These are phyloP conservation scores for Colletotrichum australisinense DNA, from an alignment of 2,329 filamentous ascomycete species.

Conservation along the genomic window DNA sequence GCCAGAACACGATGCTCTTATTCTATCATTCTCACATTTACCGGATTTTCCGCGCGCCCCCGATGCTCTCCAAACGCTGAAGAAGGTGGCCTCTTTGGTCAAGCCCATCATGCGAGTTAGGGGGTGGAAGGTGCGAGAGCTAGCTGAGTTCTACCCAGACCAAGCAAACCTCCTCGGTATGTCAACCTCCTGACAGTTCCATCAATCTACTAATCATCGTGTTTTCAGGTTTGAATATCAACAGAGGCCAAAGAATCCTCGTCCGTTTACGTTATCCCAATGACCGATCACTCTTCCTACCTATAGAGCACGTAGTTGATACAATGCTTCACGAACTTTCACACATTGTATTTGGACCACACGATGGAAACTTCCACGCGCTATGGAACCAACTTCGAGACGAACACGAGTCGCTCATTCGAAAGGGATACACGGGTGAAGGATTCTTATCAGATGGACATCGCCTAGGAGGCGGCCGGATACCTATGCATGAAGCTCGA, in stretches of 20 bases:
- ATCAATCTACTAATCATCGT: neutral
- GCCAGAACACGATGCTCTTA: conserved; percentile 57
- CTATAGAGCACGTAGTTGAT: conserved; percentile 83
- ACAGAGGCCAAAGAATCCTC: conserved; percentile 81
- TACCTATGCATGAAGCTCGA: conserved; percentile 79
- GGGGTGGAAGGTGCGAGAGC: conserved; percentile 80
- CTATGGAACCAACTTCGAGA: conserved; percentile 92
- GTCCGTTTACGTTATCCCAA: conserved; percentile 82
- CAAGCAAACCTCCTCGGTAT: conserved; percentile 78
- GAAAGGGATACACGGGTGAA: conserved; percentile 91
- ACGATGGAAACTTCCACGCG: conserved; percentile 84
- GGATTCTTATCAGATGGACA: conserved; percentile 84
- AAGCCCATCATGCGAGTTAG: conserved; percentile 95
- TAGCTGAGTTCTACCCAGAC: conserved; percentile 87
- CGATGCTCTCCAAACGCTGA: conserved; percentile 71
- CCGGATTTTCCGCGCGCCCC: conserved; percentile 56
- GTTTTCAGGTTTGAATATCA: conserved; percentile 76
- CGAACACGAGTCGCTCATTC: conserved; percentile 80
- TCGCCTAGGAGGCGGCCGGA: conserved; percentile 73
- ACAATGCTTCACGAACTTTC: conserved; percentile 95
- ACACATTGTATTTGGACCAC: conserved; percentile 88
- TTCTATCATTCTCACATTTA: conserved; percentile 62
- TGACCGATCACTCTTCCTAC: conserved; percentile 81
- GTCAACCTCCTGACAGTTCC: too few species aligned
- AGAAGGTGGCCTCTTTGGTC: conserved; percentile 86